Conservation (phyloP, 768 basidiomycete species). For the Auricularia cornea region DNA sequence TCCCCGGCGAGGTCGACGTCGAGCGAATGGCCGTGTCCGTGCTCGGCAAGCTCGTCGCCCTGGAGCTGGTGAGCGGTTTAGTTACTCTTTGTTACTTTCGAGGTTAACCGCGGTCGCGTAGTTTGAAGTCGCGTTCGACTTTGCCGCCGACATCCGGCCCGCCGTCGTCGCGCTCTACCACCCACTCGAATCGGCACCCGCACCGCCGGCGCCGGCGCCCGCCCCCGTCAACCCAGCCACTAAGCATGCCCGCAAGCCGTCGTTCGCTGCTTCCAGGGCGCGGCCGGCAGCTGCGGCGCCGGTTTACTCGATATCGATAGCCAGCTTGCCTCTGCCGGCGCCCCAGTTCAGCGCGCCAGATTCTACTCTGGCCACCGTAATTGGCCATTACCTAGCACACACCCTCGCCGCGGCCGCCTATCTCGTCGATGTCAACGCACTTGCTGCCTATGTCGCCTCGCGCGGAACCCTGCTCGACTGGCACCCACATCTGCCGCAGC, state of each 20-base stretch:
- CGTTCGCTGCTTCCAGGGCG: too few relatives aligned
- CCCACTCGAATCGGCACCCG: neutral
- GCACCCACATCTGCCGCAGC: neutral
- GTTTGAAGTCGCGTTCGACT: conserved; percentile 43
- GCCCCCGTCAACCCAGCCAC: neutral
- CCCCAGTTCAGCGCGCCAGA: conserved; percentile 20
- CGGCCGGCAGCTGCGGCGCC: neutral
- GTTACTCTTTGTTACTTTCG: neutral
- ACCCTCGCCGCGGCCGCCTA: conserved; percentile 30
- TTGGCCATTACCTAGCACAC: conserved; percentile 53
- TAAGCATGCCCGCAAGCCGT: neutral
- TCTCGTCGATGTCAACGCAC: neutral
- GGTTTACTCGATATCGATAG: conserved; percentile 4
- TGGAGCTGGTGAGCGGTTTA: conserved; percentile 57
- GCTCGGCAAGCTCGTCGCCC: conserved; percentile 52
- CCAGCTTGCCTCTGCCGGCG: conserved; percentile 26
- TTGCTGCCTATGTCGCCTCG: conserved; percentile 1
- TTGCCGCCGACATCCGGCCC: conserved; percentile 34
- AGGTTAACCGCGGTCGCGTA: conserved; percentile 17
- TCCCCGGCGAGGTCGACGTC: conserved; percentile 47
- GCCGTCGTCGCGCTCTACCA: conserved; percentile 28
- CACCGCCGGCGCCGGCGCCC: conserved; percentile 3
- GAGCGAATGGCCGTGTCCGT: conserved; percentile 67
- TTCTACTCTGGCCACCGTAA: conserved; percentile 38
- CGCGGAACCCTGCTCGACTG: conserved; percentile 6